Base-by-base conservation (phyloP, 2,329 filamentous ascomycete genomes). In the Ophiostoma populinum region DNA sequence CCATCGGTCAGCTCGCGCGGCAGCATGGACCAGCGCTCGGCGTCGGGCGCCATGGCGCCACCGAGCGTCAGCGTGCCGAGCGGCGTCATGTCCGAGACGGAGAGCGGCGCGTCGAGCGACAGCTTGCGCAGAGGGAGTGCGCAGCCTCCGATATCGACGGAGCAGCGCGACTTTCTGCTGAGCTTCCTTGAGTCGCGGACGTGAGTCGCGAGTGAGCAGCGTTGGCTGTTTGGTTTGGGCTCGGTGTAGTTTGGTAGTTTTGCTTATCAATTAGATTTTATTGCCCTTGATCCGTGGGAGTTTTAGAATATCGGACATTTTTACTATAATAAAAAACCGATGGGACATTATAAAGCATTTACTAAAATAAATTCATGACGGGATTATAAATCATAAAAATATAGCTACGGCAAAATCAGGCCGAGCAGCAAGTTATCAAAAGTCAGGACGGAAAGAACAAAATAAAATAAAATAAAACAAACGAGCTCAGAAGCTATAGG, bases 81-180 rank as follows among this genome's bases (percentile, higher is more conserved):
- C 3, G 31, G 16, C n/a, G 15, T 17, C 11, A 22, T 24, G 8
- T 9, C 26, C 13, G 21, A 26, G 13, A 29, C 17, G 11, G 29
- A 17, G 11, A 20, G 7, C 8, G 15, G 11, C 9, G 26, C 10
- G 5, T 12, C 49, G 49, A 9, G 44, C 48, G 22, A 10, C 16
- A 19, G 11, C 6, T 59, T 58, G 16, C 57, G 57, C 3, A 27
- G n/a, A 24, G 60, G 59, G 13, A 68, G 62, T 41, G 67, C 62
- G 41, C 59, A 66, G 47, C 61, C 62, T 21, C 59, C 67, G 10
- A 71, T 74, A 29, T 78, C 75, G 4, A 69, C 79, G 0, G 76
- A 71, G 1, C 75, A 90, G 45, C 76, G 80, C 49, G 75, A 65
- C 12, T 90, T 90, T 47, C 56, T 92, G 49, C 61, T 90, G 34